These are phyloP conservation scores for Pseudogymnoascus sp. DNA, from an alignment of 2,329 filamentous ascomycete genomes.

Conservation along the genomic window DNA sequence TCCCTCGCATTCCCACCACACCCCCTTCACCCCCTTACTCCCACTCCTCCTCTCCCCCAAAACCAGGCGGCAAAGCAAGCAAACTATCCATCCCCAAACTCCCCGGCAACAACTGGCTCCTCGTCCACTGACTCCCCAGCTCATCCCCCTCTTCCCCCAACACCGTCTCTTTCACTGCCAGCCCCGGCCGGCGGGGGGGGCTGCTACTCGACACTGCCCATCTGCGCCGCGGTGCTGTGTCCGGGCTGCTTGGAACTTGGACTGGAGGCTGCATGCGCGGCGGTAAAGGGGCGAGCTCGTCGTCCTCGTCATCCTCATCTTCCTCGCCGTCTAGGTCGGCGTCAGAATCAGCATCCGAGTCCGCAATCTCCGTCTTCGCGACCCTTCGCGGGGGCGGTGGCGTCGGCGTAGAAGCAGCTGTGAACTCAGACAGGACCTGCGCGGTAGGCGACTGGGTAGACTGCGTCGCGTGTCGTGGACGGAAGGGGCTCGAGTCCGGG, in stretches of 20 bases:
- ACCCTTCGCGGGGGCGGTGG: not conserved
- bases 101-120: not conserved
- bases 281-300: not conserved
- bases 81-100: constrained; percentile 6
- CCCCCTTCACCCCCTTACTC: not conserved
- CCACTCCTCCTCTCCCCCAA: not conserved
- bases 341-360: not conserved
- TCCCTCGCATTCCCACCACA: not conserved
- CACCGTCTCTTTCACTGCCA: not conserved
- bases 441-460: not conserved
- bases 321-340: not conserved
- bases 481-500: not conserved
- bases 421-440: not conserved
- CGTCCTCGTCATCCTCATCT: not conserved
- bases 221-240: not conserved
- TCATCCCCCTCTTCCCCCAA: not conserved
- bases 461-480: not conserved
- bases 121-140: constrained; percentile 2
- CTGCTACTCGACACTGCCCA: not conserved
- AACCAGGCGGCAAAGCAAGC: not conserved
- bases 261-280: not conserved
- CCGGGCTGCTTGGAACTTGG: not conserved
- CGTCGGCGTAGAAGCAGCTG: not conserved
- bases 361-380: not conserved
- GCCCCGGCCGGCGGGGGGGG: not conserved